These are phyloP conservation scores for Diaporthe humulicola DNA, from an alignment of 2,329 filamentous ascomycete genomes.

Conservation along the genomic window DNA sequence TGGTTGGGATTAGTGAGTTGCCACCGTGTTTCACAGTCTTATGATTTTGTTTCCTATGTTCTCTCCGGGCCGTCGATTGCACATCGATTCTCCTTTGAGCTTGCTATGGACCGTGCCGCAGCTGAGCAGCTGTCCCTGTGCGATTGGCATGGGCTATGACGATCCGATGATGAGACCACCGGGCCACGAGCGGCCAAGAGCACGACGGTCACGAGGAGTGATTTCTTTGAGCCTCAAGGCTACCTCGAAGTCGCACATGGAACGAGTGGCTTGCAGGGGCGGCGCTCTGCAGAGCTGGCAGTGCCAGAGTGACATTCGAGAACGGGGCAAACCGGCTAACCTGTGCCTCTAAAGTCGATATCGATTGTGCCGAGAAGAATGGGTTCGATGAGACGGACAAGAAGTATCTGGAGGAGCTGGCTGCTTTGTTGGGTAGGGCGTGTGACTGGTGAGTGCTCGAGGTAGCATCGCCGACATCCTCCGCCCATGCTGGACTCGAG, in stretches of 20 bases:
- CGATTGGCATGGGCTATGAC: background rate
- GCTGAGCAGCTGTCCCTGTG: background rate
- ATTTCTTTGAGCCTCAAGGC: no score
- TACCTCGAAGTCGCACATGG: background rate
- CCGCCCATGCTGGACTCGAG: background rate
- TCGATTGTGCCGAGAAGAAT: slow-evolving; percentile 77
- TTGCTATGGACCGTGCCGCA: background rate
- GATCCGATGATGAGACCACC: background rate
- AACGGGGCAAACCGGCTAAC: background rate
- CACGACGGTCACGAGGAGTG: no score
- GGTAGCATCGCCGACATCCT: background rate
- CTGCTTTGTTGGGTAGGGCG: slow-evolving; percentile 66
- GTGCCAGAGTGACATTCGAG: background rate
- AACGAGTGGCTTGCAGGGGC: no score
- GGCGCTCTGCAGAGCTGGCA: background rate
- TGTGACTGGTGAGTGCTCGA: slow-evolving; percentile 72
- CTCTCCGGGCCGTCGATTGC: background rate
- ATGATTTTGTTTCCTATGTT: background rate
- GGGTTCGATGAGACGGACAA: slow-evolving; percentile 80
- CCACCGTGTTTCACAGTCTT: background rate
- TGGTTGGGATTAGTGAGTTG: slow-evolving; percentile 57
- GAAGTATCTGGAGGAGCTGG: slow-evolving; percentile 75
- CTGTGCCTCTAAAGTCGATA: slow-evolving; percentile 64
- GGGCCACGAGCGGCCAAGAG: background rate
- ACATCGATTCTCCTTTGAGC: slow-evolving; percentile 69